Percentiles rank a stretch among this genome's conserved stretches.
Conservation (phyloP, 768 basidiomycete genomes). For the Suillus americanus region DNA sequence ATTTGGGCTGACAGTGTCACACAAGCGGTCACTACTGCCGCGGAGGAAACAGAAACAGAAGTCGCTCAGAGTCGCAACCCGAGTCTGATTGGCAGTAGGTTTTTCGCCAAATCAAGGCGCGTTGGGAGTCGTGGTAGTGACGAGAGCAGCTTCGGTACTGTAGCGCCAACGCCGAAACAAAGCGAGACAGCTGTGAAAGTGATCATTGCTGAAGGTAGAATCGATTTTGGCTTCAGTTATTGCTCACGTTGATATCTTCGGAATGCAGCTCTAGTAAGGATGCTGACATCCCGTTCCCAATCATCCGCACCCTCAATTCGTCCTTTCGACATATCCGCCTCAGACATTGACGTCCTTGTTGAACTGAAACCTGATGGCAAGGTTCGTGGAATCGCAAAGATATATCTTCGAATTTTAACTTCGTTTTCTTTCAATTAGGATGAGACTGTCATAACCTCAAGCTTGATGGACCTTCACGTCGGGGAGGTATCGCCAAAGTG, state of each 20-base stretch:
- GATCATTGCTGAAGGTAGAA: constrained; percentile 42
- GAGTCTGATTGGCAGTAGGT: constrained; percentile 78
- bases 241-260: constrained; percentile 6
- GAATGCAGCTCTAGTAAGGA: constrained; percentile 37
- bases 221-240: not conserved
- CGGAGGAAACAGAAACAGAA: constrained; percentile 25
- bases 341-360: constrained; percentile 60
- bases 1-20: constrained; percentile 85
- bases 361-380: constrained; percentile 72
- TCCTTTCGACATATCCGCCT: constrained; percentile 58
- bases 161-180: constrained; percentile 20
- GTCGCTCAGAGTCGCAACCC: constrained; percentile 48
- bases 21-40: constrained; percentile 56
- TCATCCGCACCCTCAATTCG: constrained; percentile 26
- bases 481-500: constrained; percentile 44
- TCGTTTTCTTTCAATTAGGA: constrained; percentile 44
- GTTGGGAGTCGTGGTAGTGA: constrained; percentile 41
- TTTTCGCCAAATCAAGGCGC: constrained; percentile 50
- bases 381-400: constrained; percentile 38
- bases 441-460: constrained; percentile 65
- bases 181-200: constrained; percentile 53
- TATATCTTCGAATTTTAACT: constrained; percentile 7
- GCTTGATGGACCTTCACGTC: constrained; percentile 60
- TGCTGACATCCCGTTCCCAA: constrained; percentile 50
- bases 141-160: constrained; percentile 40